A percentile compares a stretch with the other conserved stretches of the same genome.
Conservation (phyloP, 306 rosid species). For the Calophaca sinica region DNA sequence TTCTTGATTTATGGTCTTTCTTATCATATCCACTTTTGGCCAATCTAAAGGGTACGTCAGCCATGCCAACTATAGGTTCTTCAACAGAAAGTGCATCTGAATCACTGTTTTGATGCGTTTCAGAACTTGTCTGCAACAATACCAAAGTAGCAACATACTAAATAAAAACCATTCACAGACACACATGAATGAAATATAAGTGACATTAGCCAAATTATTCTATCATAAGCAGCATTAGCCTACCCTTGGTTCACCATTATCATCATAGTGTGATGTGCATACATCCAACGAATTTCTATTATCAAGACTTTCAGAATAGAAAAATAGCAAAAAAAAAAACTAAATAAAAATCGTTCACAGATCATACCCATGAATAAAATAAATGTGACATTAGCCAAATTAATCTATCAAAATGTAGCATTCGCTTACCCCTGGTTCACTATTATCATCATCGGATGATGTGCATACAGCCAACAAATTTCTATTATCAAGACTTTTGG, state of each 20-base stretch:
- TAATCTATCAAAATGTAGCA: constrained; percentile 53
- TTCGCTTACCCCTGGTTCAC: constrained; percentile 69
- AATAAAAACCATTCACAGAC: constrained; percentile 47
- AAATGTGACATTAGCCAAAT: constrained; percentile 46
- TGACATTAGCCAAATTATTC: constrained; percentile 37
- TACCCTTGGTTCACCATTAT: constrained; percentile 64
- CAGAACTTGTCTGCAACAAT: constrained; percentile 71
- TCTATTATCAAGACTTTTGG: constrained; percentile 50
- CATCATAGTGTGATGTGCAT: constrained; percentile 43
- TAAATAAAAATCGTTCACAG: constrained; percentile 46
- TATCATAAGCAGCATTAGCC: constrained; percentile 54
- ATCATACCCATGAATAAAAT: constrained; percentile 47
- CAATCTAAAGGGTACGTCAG: constrained; percentile 47
- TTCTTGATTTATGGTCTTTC: constrained; percentile 46
- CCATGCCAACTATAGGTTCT: constrained; percentile 46
- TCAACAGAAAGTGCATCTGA: constrained; percentile 41
- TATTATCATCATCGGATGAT: constrained; percentile 50
- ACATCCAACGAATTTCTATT: constrained; percentile 49
- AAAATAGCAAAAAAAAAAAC: constrained; percentile 19
- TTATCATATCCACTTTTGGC: constrained; percentile 42
- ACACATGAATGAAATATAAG: constrained; percentile 45
- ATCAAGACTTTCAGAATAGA: constrained; percentile 51
- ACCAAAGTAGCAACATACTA: constrained; percentile 53
- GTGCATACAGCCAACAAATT: constrained; percentile 51
- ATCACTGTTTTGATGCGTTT: constrained; percentile 47